Conservation (phyloP, 495 filamentous ascomycete species). For the Xylaria curta region DNA sequence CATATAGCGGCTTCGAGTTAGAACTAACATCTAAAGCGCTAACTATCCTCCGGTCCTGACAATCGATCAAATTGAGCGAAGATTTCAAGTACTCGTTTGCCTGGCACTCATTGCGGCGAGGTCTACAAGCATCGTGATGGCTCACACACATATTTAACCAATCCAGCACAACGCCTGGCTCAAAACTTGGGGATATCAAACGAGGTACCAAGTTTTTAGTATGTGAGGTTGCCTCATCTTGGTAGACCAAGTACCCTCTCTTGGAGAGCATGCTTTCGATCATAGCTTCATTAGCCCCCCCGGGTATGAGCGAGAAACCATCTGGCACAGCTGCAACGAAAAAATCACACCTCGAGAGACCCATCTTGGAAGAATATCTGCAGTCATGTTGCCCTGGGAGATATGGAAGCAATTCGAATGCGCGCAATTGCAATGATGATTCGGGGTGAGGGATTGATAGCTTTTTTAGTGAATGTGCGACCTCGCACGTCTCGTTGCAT, state of each 20-base stretch:
- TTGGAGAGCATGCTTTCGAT: constrained; percentile 2
- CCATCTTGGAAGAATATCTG: not conserved
- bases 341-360: not conserved
- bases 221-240: not conserved
- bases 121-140: not conserved
- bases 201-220: not conserved
- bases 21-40: not conserved
- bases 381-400: not conserved
- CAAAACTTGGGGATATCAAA: not conserved
- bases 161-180: not conserved
- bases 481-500: not conserved
- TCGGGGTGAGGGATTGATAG: not conserved
- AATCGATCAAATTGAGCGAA: constrained; percentile 17
- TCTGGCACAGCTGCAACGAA: constrained; percentile 16
- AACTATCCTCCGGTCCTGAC: not conserved
- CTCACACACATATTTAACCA: constrained; percentile 7
- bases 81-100: not conserved
- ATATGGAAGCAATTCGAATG: not conserved
- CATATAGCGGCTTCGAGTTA: constrained; percentile 6
- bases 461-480: not conserved
- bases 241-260: constrained; percentile 5
- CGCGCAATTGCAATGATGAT: not conserved
- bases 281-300: not conserved
- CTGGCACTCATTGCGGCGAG: not conserved
- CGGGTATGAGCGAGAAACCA: constrained; percentile 1